Percentiles rank a stretch among this genome's conserved stretches.
These are phyloP conservation scores for Tricholoma saponaceum DNA, from an alignment of 768 basidiomycete genomes.

Conservation along the genomic window DNA sequence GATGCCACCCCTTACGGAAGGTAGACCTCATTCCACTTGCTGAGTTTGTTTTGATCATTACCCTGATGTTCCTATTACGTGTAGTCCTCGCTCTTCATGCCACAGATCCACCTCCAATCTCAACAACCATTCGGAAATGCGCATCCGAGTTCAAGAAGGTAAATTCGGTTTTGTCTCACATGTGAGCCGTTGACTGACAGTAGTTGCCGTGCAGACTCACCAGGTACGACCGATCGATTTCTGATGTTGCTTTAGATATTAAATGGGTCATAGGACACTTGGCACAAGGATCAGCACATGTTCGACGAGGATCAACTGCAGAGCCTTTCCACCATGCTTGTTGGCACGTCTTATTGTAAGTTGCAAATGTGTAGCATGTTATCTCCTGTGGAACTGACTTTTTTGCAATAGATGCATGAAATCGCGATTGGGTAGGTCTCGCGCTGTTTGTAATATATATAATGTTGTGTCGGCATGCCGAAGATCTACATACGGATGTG, in stretches of 20 bases:
- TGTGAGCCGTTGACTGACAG: slow-evolving; percentile 11
- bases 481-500: not conserved
- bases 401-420: slow-evolving; percentile 10
- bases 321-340: slow-evolving; percentile 82
- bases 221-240: slow-evolving; percentile 37
- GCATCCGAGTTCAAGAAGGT: slow-evolving; percentile 86
- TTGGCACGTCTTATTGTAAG: slow-evolving; percentile 87
- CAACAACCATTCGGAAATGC: slow-evolving; percentile 82
- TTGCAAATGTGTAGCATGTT: slow-evolving; percentile 6
- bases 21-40: slow-evolving; percentile 30
- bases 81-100: slow-evolving; percentile 73
- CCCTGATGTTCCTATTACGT: slow-evolving; percentile 10
- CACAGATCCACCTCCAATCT: slow-evolving; percentile 86
- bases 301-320: slow-evolving; percentile 91
- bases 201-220: slow-evolving; percentile 43
- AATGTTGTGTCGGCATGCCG: not conserved
- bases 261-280: slow-evolving; percentile 62
- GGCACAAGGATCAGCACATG: slow-evolving; percentile 83
- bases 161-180: slow-evolving; percentile 9
- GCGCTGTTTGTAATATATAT: not conserved
- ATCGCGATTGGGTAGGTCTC: not conserved
- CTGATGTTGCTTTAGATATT: slow-evolving; percentile 11
- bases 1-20: slow-evolving; percentile 80
- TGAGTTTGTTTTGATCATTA: slow-evolving; percentile 1
- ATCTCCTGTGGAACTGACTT: not conserved